Base-by-base conservation (phyloP, 2,329 filamentous ascomycete species). In the Leptosphaerulina australis region DNA sequence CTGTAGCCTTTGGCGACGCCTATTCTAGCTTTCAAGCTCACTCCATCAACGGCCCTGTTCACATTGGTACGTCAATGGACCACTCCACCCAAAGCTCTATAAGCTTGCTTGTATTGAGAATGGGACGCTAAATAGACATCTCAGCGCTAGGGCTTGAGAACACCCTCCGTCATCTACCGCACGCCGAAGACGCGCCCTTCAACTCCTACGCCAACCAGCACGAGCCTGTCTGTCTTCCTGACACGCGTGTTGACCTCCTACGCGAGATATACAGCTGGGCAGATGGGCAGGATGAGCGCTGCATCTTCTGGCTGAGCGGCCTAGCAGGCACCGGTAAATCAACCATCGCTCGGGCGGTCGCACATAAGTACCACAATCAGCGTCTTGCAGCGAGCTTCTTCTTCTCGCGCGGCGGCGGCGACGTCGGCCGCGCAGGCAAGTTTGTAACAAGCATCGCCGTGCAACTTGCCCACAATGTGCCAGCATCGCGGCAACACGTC, bases 291-390 rank as follows among this genome's bases (percentile, higher is more conserved):
- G 40, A 44, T 21, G 11, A 35, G 22, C 30, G 15, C 4, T 36
- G 41, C 31, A 29, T 44, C 31, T 44, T 29, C 31, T 44, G 30
- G 40, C 29, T 44, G 41, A 22, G 40, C 40, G 31, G 24, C 0
- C 30, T 44, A 17, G 67, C 68, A 3, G 69, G 70, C 14, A 69
- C 59, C 10, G 67, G 70, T 11, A 72, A 71, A 33, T 70, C 66
- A 2, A 71, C 70, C 0, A 60, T 71, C n/a, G 56, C 67, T 12
- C 61, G 62, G 8, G 68, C 69, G 0, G 41, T 73, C 0, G 68
- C 66, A 3, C 54, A 24, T 28, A 37, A 12, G 4, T 59, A 56
- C 44, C 15, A 51, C 29, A 28, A 53, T 5, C 9, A 37, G 6
- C 12, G 35, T 10, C 52, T 63, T 0, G 56, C 39, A 10, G 63